Percentiles rank a stretch among this genome's conserved stretches.
phyloP scores from a whole-genome alignment of 768 basidiomycete species.

The Polyporus arcularius region DNA sequence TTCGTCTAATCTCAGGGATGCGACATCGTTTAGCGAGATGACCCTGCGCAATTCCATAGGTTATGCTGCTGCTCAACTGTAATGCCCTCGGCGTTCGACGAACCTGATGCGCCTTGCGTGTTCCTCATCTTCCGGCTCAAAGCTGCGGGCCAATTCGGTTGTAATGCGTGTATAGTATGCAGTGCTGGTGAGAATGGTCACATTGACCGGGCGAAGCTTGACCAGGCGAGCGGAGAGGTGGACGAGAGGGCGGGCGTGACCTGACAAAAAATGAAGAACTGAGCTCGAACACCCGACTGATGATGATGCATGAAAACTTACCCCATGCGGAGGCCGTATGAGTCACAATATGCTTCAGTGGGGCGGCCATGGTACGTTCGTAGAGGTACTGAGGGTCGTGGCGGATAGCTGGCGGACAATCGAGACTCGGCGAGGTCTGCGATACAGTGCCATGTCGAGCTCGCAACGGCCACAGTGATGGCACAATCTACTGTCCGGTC shows the following conservation, averaged over 20 bases:
- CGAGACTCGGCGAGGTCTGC: too few species aligned
- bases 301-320: not conserved
- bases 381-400: not conserved
- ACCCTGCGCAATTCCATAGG: slow-evolving; percentile 2
- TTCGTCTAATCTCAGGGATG: not conserved
- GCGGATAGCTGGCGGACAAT: not conserved
- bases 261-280: not conserved
- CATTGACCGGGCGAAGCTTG: not conserved
- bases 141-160: slow-evolving; percentile 9
- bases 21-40: slow-evolving; percentile 9
- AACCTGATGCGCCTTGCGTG: slow-evolving; percentile 1
- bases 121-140: slow-evolving; percentile 1
- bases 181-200: slow-evolving; percentile 3
- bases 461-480: too few species aligned
- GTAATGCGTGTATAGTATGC: not conserved
- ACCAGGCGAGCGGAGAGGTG: slow-evolving; percentile 2
- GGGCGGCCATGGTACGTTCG: not conserved
- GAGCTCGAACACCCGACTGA: too few species aligned
- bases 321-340: slow-evolving; percentile 8
- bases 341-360: not conserved
- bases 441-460: too few species aligned
- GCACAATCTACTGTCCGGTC: too few species aligned
- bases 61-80: too few species aligned
- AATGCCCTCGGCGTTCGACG: not conserved
- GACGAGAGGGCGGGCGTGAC: slow-evolving; percentile 20